Evolutionary conservation across 2,329 filamentous ascomycete genomes (phyloP), one percentile per base, ranked within the genome.

Genomic region (Colletotrichum theobromicola): DNA sequence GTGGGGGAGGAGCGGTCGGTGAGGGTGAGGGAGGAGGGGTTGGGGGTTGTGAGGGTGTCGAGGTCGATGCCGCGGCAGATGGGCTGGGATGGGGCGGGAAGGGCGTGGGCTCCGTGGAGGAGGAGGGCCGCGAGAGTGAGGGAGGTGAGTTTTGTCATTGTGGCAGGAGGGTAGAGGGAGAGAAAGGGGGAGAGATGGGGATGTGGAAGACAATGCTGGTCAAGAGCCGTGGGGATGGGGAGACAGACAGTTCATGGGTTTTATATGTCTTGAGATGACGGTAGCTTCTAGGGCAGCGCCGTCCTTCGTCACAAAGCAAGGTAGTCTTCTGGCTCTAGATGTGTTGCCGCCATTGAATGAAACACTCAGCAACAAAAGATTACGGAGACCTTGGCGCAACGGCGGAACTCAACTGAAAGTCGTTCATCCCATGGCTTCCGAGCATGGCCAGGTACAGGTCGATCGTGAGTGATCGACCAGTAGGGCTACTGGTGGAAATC

Each of bases 221-320:
- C 53, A 24, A 0, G 24, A 28, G 24, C 16, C 34, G 0, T 16
- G 0, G 0, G 12, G 5, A 13, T 15, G 57, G 21, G 5, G 0
- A 50, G 2, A 6, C 7, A 0, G 24, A 2, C 0, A 15, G 53
- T 28, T 57, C 15, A 12, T 7, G 24, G 6, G 42, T 4, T 50
- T 50, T 50, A 50, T 50, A 50, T 13, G 42, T 50, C 13, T 50
- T 6, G 42, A 50, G 3, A 50, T 7, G n/a, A 50, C 2, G 42
- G 10, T 7, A 21, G 6, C 42, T 50, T 50, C n/a, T 13, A 21
- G 10, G 13, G 3, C 2, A 13, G n/a, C 13, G n/a, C 6, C 42
- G 10, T 50, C 10, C 12, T 4, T 50, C 10, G 7, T 21, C 0
- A 21, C 1, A 6, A n/a, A 50, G 2, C 1, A 6, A n/a, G 24